Percentiles rank a stretch among this genome's conserved stretches.
Conservation (phyloP, 2,329 filamentous ascomycete species). For the Sclerotiophoma versabilis region DNA sequence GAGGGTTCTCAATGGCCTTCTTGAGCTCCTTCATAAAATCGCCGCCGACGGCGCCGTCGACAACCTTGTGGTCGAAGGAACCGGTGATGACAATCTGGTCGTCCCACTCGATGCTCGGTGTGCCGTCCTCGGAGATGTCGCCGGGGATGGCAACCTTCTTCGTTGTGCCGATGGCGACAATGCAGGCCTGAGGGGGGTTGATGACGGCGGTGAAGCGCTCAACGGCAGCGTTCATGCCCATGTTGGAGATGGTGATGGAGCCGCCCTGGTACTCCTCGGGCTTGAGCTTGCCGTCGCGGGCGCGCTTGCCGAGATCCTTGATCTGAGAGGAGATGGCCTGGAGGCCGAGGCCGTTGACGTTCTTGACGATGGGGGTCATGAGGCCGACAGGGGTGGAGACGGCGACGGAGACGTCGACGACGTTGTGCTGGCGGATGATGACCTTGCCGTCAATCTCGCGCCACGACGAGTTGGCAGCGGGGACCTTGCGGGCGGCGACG, state of each 20-base stretch:
- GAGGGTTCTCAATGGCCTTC: conserved; percentile 96
- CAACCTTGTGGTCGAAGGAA: conserved; percentile 98
- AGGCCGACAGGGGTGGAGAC: conserved; percentile 92
- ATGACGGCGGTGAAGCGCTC: conserved; percentile 98
- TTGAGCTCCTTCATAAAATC: conserved; percentile 98
- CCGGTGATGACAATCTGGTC: conserved; percentile 95
- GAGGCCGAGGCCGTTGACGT: conserved; percentile 85
- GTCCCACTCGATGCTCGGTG: conserved; percentile 80
- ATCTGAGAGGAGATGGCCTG: conserved; percentile 86
- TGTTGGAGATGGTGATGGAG: conserved; percentile 99
- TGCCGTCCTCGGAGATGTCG: conserved; percentile 79
- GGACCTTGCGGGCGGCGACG: conserved; percentile 89
- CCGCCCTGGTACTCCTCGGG: conserved; percentile 99
- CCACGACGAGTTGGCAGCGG: conserved; percentile 96
- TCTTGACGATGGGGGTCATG: conserved; percentile 96
- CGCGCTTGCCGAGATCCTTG: conserved; percentile 97
- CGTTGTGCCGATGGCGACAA: conserved; percentile 92
- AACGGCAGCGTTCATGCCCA: conserved; percentile 98
- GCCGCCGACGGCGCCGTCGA: conserved; percentile 93
- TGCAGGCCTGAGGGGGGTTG: conserved; percentile 96
- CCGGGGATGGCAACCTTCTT: conserved; percentile 92
- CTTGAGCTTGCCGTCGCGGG: conserved; percentile 97
- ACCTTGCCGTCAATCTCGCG: conserved; percentile 74
- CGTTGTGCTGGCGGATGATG: conserved; percentile 90
- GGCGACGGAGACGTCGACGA: conserved; percentile 92